Conservation (phyloP, 1,139 yeast species). For the Debaryomyces sp. region DNA sequence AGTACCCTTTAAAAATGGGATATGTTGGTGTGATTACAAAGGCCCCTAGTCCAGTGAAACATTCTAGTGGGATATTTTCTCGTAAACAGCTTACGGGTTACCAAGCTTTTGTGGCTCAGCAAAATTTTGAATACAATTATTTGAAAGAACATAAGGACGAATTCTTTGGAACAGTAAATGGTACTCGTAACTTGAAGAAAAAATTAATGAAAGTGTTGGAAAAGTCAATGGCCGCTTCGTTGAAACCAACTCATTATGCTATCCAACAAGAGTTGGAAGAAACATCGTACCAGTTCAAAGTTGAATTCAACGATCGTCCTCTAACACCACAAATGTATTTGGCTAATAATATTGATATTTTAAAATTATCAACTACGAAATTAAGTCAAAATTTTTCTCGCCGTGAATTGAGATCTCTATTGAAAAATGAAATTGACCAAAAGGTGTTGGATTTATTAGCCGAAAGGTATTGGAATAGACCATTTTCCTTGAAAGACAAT, state of each 20-base stretch:
- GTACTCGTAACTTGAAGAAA: constrained; percentile 74
- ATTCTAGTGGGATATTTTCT: constrained; percentile 30
- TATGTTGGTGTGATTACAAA: constrained; percentile 96
- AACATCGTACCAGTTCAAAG: constrained; percentile 89
- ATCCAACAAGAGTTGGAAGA: constrained; percentile 94
- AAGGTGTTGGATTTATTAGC: constrained; percentile 84
- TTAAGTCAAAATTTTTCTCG: constrained; percentile 83
- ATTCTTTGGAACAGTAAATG: constrained; percentile 68
- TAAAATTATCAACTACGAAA: constrained; percentile 87
- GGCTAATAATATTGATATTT: constrained; percentile 86
- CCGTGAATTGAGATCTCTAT: constrained; percentile 73
- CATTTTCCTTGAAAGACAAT: constrained; percentile 31
- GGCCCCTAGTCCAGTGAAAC: constrained; percentile 50
- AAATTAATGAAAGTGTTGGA: constrained; percentile 87
- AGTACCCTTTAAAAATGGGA: constrained; percentile 92
- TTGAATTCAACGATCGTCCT: constrained; percentile 92
- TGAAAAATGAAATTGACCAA: constrained; percentile 88
- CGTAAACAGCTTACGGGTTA: constrained; percentile 41
- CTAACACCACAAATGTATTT: constrained; percentile 92
- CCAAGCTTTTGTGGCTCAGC: constrained; percentile 62
- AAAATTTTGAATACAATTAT: constrained; percentile 61
- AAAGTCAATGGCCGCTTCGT: constrained; percentile 84
- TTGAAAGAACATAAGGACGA: constrained; percentile 62
- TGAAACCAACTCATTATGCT: constrained; percentile 83
- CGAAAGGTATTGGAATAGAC: constrained; percentile 88